phyloP scores from a whole-genome alignment of 345 rosid genomes.

The Syzygium grande region DNA sequence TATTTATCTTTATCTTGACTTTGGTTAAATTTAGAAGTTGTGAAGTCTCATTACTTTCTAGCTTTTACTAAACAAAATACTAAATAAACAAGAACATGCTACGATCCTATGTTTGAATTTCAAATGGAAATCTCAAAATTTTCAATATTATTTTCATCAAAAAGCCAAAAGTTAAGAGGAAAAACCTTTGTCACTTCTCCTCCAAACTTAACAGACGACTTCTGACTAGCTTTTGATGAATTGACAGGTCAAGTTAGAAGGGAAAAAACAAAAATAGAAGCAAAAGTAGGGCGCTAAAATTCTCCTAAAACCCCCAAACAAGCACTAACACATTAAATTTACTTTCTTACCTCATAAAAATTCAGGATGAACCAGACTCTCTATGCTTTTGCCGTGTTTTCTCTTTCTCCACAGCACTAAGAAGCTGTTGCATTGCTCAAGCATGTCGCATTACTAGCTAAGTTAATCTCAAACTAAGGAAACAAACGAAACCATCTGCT shows the following conservation, averaged over 20 bases:
- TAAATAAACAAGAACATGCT: background rate
- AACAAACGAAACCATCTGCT: background rate
- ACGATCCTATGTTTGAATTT: background rate
- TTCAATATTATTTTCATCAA: background rate
- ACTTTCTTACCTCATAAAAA: background rate
- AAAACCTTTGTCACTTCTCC: background rate
- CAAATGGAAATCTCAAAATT: background rate
- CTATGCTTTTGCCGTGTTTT: background rate
- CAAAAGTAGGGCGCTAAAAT: background rate
- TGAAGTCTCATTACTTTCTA: background rate
- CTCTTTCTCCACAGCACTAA: background rate
- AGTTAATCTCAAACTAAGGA: background rate
- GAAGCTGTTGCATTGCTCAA: background rate
- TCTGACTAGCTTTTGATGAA: background rate
- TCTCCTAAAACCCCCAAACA: background rate
- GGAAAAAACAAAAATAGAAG: background rate
- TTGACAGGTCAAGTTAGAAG: background rate
- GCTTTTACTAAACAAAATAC: background rate
- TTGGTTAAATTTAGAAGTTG: background rate
- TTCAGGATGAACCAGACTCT: background rate
- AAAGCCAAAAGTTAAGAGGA: background rate
- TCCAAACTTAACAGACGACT: background rate
- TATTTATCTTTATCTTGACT: background rate
- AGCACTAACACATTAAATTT: background rate
- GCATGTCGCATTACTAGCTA: background rate